Conservation (phyloP, 441 rosid genomes). For the Flueggea neowawraea region DNA sequence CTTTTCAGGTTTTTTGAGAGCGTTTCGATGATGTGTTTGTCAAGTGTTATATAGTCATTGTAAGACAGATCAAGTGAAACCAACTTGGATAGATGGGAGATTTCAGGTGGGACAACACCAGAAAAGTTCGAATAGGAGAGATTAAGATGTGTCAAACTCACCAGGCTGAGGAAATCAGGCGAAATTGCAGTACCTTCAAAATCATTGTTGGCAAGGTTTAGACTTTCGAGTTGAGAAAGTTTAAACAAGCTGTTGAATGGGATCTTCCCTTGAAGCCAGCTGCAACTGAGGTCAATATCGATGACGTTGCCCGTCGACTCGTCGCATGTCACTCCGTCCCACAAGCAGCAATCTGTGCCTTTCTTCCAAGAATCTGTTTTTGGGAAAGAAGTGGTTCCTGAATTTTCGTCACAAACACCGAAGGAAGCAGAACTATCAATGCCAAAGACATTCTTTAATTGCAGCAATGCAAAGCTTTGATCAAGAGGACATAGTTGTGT, state of each 20-base stretch:
- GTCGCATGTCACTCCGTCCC: conserved; percentile 34
- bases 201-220: neutral
- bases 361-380: conserved; percentile 30
- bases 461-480: neutral
- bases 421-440: neutral
- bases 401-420: neutral
- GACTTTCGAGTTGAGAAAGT: neutral
- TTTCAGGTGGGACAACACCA: neutral
- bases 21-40: neutral
- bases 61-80: neutral
- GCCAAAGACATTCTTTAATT: neutral
- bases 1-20: neutral
- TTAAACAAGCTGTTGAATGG: neutral
- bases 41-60: neutral
- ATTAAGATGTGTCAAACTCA: neutral
- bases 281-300: conserved; percentile 21
- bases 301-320: conserved; percentile 17
- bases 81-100: neutral
- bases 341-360: conserved; percentile 29
- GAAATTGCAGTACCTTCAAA: neutral
- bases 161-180: neutral
- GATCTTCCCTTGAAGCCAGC: conserved; percentile 9
- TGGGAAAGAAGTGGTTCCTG: neutral
- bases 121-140: neutral
- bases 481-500: neutral